Evolutionary conservation across 345 rosid genomes (phyloP).

Genomic region (Eucalyptus lansdowneana): DNA sequence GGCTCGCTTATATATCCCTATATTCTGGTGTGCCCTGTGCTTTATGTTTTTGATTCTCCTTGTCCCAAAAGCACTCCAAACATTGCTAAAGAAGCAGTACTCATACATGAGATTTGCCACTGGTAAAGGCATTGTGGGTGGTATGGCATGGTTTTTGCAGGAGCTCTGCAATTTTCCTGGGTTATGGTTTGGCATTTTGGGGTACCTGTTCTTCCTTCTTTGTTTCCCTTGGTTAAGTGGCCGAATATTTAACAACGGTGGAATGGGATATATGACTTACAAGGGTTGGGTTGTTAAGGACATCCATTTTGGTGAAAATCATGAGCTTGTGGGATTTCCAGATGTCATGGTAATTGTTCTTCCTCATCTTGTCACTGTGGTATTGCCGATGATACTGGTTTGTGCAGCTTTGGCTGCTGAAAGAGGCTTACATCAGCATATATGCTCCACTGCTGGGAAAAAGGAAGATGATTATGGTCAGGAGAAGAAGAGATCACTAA

Average conservation of each 20-base stretch:
- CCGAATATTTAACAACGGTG: conserved; percentile 46
- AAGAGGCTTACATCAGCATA: conserved; percentile 39
- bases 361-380: conserved; percentile 65
- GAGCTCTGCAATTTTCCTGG: conserved; percentile 57
- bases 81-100: conserved; percentile 39
- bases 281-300: conserved; percentile 70
- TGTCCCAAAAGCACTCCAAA: conserved; percentile 41
- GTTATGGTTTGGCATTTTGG: conserved; percentile 56
- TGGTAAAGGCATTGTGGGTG: conserved; percentile 30
- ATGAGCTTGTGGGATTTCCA: conserved; percentile 54
- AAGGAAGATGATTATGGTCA: conserved; percentile 55
- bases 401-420: conserved; percentile 59
- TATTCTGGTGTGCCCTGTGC: conserved; percentile 45
- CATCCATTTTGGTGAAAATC: conserved; percentile 9
- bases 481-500: conserved; percentile 12
- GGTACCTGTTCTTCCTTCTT: conserved; percentile 51
- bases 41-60: conserved; percentile 32
- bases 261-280: conserved; percentile 67
- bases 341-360: conserved; percentile 80
- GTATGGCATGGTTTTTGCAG: conserved; percentile 49
- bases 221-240: conserved; percentile 74
- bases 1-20: conserved; percentile 58
- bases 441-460: conserved; percentile 39
- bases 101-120: conserved; percentile 33
- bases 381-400: conserved; percentile 47